Conservation (phyloP, 768 basidiomycete species). For the Hygrophorus russula region DNA sequence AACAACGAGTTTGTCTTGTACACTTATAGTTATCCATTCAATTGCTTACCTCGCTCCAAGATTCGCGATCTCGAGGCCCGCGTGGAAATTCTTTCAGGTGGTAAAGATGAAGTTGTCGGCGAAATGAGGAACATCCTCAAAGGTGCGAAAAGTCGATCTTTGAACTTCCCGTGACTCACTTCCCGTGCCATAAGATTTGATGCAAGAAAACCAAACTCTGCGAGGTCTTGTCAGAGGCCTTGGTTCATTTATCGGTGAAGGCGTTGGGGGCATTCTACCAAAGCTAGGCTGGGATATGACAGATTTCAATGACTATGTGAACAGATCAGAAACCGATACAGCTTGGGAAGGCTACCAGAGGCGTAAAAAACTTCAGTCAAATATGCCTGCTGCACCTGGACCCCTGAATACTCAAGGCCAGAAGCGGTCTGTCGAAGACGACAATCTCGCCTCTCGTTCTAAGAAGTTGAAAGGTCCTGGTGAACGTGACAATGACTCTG, state of each 20-base stretch:
- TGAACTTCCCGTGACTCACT: slow-evolving; percentile 4
- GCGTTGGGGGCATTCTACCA: slow-evolving; percentile 63
- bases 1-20: slow-evolving; percentile 52
- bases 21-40: neutral
- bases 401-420: slow-evolving; percentile 15
- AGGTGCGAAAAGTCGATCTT: slow-evolving; percentile 28
- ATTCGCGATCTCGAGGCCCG: slow-evolving; percentile 93
- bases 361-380: slow-evolving; percentile 38
- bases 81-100: slow-evolving; percentile 89
- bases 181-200: slow-evolving; percentile 45
- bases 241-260: slow-evolving; percentile 78
- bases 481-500: slow-evolving; percentile 29
- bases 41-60: slow-evolving; percentile 23
- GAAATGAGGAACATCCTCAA: slow-evolving; percentile 77
- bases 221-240: slow-evolving; percentile 70
- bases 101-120: slow-evolving; percentile 78
- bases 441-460: slow-evolving; percentile 21
- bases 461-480: slow-evolving; percentile 40
- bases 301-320: slow-evolving; percentile 75
- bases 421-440: slow-evolving; percentile 50
- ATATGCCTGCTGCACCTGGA: slow-evolving; percentile 15
- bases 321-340: slow-evolving; percentile 84
- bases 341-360: slow-evolving; percentile 83
- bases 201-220: slow-evolving; percentile 82
- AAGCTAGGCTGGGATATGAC: slow-evolving; percentile 70